Base-by-base conservation (phyloP, 202 grass and related monocot species). In the Setaria viridis region DNA sequence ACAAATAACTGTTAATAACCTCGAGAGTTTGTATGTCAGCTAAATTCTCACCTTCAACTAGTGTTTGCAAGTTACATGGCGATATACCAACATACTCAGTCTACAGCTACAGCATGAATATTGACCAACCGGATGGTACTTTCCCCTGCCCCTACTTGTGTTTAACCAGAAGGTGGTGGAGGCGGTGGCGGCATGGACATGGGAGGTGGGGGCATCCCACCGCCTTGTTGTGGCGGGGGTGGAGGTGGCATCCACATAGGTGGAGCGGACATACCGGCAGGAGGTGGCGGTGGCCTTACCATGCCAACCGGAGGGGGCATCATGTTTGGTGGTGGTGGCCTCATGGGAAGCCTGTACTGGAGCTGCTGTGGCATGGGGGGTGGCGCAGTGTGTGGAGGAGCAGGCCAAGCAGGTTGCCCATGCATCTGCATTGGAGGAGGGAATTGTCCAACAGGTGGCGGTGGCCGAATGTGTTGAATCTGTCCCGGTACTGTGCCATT, bases 241-340 rank as follows among this genome's bases (percentile, higher is more conserved):
- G 91, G 91, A 0, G 88, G 91, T 57, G 80, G 93, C 62, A 87
- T 90, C 88, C 91, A 93, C 89, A 93, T 93, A 84, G 74, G 80
- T 43, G 86, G 91, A 9, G 54, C 80, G 16, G 82, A 69, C 89
- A 95, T 89, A 79, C 79, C 67, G 10, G 80, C n/a, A 29, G 88
- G 89, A 47, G 87, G 90, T 1, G 85, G 89, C 1, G 89, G 85
- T 1, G 79, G 90, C 88, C 91, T 91, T 62, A 80, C 74, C 86
- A 95, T 95, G 29, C 87, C 88, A 80, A 81, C 57, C 0, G 87
- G 90, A 14, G 84, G 91, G 9, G 80, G 89, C 70, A 90, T 88
- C 85, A 90, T 80, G 46, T 78, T 88, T 75, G 87, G 80, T 33
- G 82, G 85, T 2, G 89, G 91, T 29, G 91, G 89, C 58, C 88